Base-by-base conservation (phyloP, 768 basidiomycete genomes). In the Infundibulicybe gibba region DNA sequence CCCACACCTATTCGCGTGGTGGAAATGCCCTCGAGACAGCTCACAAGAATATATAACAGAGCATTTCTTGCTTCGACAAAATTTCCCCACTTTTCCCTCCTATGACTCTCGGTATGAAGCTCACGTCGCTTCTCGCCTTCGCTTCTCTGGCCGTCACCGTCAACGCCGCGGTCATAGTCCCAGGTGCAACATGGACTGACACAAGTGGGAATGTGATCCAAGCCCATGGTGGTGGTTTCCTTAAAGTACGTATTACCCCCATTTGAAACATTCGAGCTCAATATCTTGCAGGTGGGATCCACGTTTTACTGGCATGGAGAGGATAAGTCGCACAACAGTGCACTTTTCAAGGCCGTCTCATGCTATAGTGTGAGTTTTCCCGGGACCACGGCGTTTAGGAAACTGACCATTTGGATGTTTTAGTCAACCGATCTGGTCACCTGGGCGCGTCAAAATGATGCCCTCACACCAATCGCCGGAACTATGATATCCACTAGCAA, bases 281-380 rank as follows among this genome's bases (percentile, higher is more conserved):
- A 40, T 5, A 16, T 30, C 4, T 35, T 32, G 4, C 43, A 79
- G 77, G 76, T 79, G 48, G 75, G 68, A 19, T 72, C 72, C 10
- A 77, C 74, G 1, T 81, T 66, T 58, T 81, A 82, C 55, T 82
- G 80, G 81, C 70, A 72, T 45, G 81, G 81, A 10, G 81, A 82
- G 62, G 81, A 84, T 66, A 84, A 84, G 55, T 59, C 75, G 4
- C 67, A 68, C 52, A 79, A 82, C 54, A 77, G 75, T 47, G 74
- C 65, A 1, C 56, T 76, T 6, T 84, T 82, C 63, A 68, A 69
- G 25, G 78, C 80, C 0, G 80, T 81, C n/a, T 74, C 77, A 4
- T 81, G 79, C 60, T 80, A 80, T 57, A 67, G 70, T 41, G 79
- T 80, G 39, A 49, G 61, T 52, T 15, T 19, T 14, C 3, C 40